Percentiles rank a stretch among this genome's conserved stretches.
phyloP scores from a whole-genome alignment of 129 eudicot genomes.

The Calendula officinalis region DNA sequence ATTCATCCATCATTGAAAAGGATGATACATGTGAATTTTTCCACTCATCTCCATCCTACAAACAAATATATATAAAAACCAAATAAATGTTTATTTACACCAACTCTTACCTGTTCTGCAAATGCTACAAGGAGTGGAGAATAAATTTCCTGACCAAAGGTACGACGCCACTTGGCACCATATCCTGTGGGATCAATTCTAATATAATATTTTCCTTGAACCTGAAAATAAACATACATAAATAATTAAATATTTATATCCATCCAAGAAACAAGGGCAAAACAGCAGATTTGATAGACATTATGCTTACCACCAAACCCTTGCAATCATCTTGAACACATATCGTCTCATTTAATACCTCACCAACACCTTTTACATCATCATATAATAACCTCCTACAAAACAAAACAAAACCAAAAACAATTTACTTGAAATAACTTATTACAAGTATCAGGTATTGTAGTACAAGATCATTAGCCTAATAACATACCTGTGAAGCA shows the following conservation, averaged over 20 bases:
- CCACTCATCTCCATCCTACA: constrained; percentile 79
- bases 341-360: constrained; percentile 84
- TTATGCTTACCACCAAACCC: constrained; percentile 67
- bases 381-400: constrained; percentile 80
- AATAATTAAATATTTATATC: neutral
- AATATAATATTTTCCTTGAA: constrained; percentile 70
- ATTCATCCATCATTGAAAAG: constrained; percentile 75
- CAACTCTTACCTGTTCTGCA: constrained; percentile 63
- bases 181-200: constrained; percentile 92
- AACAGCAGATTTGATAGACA: neutral
- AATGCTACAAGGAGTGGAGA: constrained; percentile 93
- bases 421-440: neutral
- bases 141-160: constrained; percentile 90
- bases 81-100: constrained; percentile 14
- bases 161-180: constrained; percentile 98
- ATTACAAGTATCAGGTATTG: neutral
- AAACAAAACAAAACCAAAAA: neutral
- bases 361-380: constrained; percentile 95
- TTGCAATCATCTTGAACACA: constrained; percentile 65
- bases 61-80: constrained; percentile 3
- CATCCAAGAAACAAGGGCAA: constrained; percentile 5
- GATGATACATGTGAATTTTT: constrained; percentile 55
- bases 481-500: constrained; percentile 86
- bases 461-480: constrained; percentile 15
- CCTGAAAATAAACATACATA: constrained; percentile 39